These are phyloP conservation scores for Malassezia vespertilionis DNA, from an alignment of 1,284 basidiomycete genomes.

Conservation along the genomic window DNA sequence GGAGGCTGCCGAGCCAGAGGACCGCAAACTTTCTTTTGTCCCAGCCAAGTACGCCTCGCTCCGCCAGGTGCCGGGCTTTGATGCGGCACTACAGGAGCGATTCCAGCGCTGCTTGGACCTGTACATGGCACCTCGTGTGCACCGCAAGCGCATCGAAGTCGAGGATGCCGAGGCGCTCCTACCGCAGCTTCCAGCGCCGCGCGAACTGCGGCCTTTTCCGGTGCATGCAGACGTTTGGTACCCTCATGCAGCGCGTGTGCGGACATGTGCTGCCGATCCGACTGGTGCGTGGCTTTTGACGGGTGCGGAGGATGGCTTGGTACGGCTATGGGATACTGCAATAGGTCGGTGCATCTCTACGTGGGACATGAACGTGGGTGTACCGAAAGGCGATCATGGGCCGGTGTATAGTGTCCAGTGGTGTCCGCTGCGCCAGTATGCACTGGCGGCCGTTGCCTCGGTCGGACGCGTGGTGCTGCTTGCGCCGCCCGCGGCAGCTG, in stretches of 20 bases:
- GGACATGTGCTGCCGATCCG: slow-evolving; percentile 71
- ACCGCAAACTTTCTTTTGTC: slow-evolving; percentile 78
- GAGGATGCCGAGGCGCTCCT: slow-evolving; percentile 67
- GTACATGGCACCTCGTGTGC: slow-evolving; percentile 84
- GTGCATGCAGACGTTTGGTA: slow-evolving; percentile 68
- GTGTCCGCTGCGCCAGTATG: slow-evolving; percentile 78
- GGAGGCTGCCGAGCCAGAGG: slow-evolving; percentile 75
- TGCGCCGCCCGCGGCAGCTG: slow-evolving; percentile 55
- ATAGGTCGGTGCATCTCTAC: slow-evolving; percentile 79
- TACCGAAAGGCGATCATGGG: slow-evolving; percentile 30
- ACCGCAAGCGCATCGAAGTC: slow-evolving; percentile 44
- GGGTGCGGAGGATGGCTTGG: slow-evolving; percentile 77
- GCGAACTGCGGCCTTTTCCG: slow-evolving; percentile 86
- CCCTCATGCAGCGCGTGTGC: slow-evolving; percentile 59
- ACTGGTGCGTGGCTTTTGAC: slow-evolving; percentile 83
- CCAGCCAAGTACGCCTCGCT: slow-evolving; percentile 76
- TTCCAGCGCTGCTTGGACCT: slow-evolving; percentile 91
- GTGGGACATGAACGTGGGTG: slow-evolving; percentile 59
- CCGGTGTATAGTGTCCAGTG: slow-evolving; percentile 75
- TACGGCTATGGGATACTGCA: slow-evolving; percentile 85
- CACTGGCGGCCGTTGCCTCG: slow-evolving; percentile 63
- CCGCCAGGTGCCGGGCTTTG: slow-evolving; percentile 82
- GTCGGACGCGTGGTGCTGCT: slow-evolving; percentile 71
- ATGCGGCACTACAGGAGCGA: slow-evolving; percentile 81
- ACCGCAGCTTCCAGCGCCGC: slow-evolving; percentile 89